Base-by-base conservation (phyloP, 208 protist species). In the Leishmania aethiopica region DNA sequence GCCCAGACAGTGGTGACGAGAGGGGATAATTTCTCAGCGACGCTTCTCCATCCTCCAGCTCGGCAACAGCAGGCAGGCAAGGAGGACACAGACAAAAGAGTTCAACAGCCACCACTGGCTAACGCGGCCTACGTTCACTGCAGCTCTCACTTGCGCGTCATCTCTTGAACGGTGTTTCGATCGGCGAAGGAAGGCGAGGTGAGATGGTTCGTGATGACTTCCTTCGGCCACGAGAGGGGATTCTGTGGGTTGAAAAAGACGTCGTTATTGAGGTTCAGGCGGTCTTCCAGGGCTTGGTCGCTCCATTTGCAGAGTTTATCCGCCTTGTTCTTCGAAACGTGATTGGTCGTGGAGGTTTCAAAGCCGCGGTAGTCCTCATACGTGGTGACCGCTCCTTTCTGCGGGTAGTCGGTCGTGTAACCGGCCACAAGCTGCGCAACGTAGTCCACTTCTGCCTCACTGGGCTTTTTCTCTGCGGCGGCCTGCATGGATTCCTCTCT, bases 291-390 rank as follows among this genome's bases (percentile, higher is more conserved):
- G 0, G 87, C 92, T 25, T 49, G 72, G 69, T 97, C 94, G 45
- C 83, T 77, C 92, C 92, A 97, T 2, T 83, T 84, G 78, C 94
- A 97, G 60, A 97, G 35, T 28, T 72, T 77, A 77, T 97, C 90
- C 49, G 86, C 81, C 77, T 95, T 97, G 51, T 37, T 78, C 57
- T 79, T 84, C 10, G 89, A 90, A 69, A 87, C 76, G 57, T 84
- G 86, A 72, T 90, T 92, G n/a, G 81, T 86, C 49, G 86, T 91
- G 60, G 80, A 84, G 22, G 88, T 86, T 49, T 85, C 53, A 55
- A 88, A 85, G 35, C 92, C 92, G 22, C 88, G 79, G 73, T 95
- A 96, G 73, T 97, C 94, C 51, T 90, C 84, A 67, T 89, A 91
- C 25, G 71, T 88, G 11, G 81, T 86, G 25, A 91, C 82, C 6